A percentile compares a stretch with the other conserved stretches of the same genome.
Evolutionary conservation across 2,329 filamentous ascomycete genomes (phyloP).

Genomic region (Dactylellina cionopaga): DNA sequence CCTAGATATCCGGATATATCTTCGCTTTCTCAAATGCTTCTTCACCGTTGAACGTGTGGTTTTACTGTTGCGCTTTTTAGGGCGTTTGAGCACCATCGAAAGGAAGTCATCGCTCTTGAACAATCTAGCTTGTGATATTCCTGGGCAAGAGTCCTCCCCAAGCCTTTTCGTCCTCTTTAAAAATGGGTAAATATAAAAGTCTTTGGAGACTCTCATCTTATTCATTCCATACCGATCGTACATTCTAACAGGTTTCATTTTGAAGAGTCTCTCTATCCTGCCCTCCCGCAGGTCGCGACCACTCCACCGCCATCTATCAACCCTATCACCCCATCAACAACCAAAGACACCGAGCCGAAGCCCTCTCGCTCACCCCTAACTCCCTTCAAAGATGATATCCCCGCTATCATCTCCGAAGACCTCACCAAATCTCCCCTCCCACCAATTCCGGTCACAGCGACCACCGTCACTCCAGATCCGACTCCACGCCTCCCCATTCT

Average conservation of each 20-base stretch:
- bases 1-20: conserved; percentile 50
- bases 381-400: conserved; percentile 30
- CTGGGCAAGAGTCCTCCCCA: not conserved
- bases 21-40: conserved; percentile 24
- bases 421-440: conserved; percentile 42
- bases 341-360: conserved; percentile 19
- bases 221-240: too few relatives aligned
- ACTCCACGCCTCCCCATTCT: conserved; percentile 36
- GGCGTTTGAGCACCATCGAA: not conserved
- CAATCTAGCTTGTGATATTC: too few relatives aligned
- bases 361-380: conserved; percentile 31
- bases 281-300: conserved; percentile 33
- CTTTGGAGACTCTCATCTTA: not conserved
- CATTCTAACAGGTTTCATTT: too few relatives aligned
- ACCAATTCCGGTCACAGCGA: conserved; percentile 33
- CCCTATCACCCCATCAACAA: conserved; percentile 22
- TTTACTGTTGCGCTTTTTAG: conserved; percentile 13
- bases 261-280: conserved; percentile 35
- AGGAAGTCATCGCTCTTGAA: not conserved
- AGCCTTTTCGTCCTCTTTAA: conserved; percentile 6
- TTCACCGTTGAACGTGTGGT: conserved; percentile 32
- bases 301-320: conserved; percentile 40
- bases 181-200: conserved; percentile 29
- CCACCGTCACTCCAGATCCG: conserved; percentile 48
- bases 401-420: conserved; percentile 33